phyloP scores from a whole-genome alignment of 768 basidiomycete genomes.

The Cystofilobasidium ferigula region DNA sequence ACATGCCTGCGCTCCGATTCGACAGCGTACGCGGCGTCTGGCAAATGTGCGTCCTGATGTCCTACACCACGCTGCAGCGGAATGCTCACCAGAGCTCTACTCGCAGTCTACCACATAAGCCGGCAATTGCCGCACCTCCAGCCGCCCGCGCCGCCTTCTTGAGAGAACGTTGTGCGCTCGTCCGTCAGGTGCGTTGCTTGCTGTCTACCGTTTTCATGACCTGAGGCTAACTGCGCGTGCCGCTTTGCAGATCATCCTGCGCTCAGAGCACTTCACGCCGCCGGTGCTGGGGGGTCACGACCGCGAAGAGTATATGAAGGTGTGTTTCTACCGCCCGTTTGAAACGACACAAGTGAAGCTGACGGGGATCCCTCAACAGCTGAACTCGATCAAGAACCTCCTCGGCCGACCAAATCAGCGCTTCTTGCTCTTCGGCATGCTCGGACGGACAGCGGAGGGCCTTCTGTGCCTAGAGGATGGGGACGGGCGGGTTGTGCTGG shows the following conservation, averaged over 20 bases:
- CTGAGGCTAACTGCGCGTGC: background rate
- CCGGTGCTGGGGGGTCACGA: conserved; percentile 85
- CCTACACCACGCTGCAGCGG: background rate
- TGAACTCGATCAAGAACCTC: conserved; percentile 91
- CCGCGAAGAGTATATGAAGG: conserved; percentile 75
- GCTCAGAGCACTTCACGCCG: conserved; percentile 96
- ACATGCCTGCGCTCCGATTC: conserved; percentile 93
- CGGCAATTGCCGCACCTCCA: conserved; percentile 69
- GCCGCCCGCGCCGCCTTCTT: conserved; percentile 68
- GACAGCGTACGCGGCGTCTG: conserved; percentile 77
- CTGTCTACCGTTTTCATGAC: background rate
- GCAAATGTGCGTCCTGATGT: conserved; percentile 49
- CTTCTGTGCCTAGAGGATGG: conserved; percentile 83
- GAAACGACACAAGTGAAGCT: background rate
- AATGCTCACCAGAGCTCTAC: background rate
- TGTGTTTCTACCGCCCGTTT: conserved; percentile 38
- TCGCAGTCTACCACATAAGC: conserved; percentile 44
- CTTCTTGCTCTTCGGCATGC: conserved; percentile 88
- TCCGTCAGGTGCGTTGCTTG: conserved; percentile 54
- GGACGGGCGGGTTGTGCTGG: conserved; percentile 78
- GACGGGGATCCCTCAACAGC: conserved; percentile 41
- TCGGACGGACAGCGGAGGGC: conserved; percentile 78
- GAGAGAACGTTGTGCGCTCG: conserved; percentile 76
- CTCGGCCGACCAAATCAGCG: conserved; percentile 78
- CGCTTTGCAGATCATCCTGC: conserved; percentile 51